Evolutionary conservation across 2,329 filamentous ascomycete genomes (phyloP), one percentile per base, ranked within the genome.

Genomic region (Colletotrichum sp.): DNA sequence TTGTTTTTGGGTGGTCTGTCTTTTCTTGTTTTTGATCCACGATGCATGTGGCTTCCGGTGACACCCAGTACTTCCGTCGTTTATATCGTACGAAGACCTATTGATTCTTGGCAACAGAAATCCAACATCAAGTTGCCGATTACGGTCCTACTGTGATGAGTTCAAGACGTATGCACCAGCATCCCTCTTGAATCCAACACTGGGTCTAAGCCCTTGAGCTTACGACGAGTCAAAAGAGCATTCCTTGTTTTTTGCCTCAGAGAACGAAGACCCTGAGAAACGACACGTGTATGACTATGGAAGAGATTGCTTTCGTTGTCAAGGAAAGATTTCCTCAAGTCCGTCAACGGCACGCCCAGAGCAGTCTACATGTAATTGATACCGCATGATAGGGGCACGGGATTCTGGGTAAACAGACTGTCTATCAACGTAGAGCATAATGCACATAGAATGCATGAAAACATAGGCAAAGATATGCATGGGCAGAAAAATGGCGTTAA

Each of bases 81-180:
- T 8, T 5, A 39, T 39, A 39, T 0, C 4, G 7, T 0, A 39
- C 2, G 36, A 39, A 39, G 36, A 9, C 36, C 0, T 18, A 2
- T 39, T 18, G 15, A 18, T 5, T 39, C 36, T 0, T 0, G 8
- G 1, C 15, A 18, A 18, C 36, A 3, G 36, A 39, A n/a, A n/a
- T 44, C 8, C 39, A 44, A 44, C 8, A n/a, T n/a, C 18, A 44
- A 10, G 16, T n/a, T 0, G 39, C 39, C 18, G 8, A n/a, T 44
- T 10, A 10, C 39, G 18, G 18, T 3, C 39, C 1, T 1, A 6
- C 39, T n/a, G 39, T 44, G 18, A 44, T 9, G 8, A 44, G 39
- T n/a, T 44, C 8, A 44, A 44, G 36, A 39, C 2, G 36, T 39
- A 18, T 16, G 36, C 8, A 18, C 15, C 36, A 18, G 8, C 36